Evolutionary conservation across 257 asterid genomes (phyloP), one percentile per base, ranked within the genome.

Genomic region (Solanum chilense): DNA sequence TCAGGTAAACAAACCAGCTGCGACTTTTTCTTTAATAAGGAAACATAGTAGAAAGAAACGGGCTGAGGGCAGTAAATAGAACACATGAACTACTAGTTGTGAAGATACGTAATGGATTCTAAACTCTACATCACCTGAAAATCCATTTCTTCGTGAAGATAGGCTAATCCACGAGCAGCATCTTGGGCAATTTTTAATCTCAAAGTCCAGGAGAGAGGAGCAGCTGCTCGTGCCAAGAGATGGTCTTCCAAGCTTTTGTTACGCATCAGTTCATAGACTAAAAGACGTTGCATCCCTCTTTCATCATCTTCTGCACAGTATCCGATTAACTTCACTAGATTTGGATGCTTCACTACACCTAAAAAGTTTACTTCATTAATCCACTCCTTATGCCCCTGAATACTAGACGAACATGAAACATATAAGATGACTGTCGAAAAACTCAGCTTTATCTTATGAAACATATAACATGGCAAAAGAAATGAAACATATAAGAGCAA

Each of bases 361-460:
- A 97, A 88, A 82, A 91, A 92, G 87, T 94, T 94, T 77, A 97
- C 98, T 89, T 97, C 99, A 88, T 94, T 95, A 88, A 94, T 94
- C 99, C 99, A 97, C 87, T 97, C 98, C 92, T 94, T 95, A 89
- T 97, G 98, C 96, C 99, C 99, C 99, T 96, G 99, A 91, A 93
- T 41, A 93, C 96, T 95, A 94, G 93, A 94, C 94, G 90, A 92
- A 83, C 15, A 70, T 52, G 69, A 86, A 83, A 80, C 87, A 87
- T 70, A 33, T 88, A 87, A 89, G 87, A 82, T 60, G 88, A 71
- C 68, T 76, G 60, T 21, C 25, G 56, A 12, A 39, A n/a, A 84
- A 39, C 66, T 12, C 56, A 8, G 33, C 74, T 39, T 75, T 84
- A 56, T 42, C 75, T 41, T 20, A 23, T 16, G 27, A 39, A 39